Base-by-base conservation (phyloP, 2,329 filamentous ascomycete genomes). In the Penicillium occitanis region DNA sequence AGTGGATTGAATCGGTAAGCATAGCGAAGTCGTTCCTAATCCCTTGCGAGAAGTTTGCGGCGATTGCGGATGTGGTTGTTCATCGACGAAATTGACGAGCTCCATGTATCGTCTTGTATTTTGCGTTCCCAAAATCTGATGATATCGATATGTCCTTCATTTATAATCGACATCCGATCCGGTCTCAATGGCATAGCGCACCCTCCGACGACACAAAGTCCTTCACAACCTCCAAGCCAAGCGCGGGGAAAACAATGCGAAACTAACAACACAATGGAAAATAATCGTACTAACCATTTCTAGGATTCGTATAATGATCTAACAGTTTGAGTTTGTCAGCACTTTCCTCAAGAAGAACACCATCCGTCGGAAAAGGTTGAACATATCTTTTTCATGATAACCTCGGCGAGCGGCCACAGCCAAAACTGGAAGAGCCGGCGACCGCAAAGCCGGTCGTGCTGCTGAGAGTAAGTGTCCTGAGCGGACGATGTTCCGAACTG, bases 221-320 rank as follows among this genome's bases (percentile, higher is more conserved):
- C 53, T 25, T 57, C 53, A 22, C 33, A 57, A 8, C 30, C 17
- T 25, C 30, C 53, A 5, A 14, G 5, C 53, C 53, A 3, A 40
- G n/a, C 30, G 33, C 33, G 33, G 53, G 53, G 57, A n/a, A 25
- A 30, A 33, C 19, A 42, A n/a, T 28, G 25, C 37, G n/a, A 44
- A 35, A 46, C 10, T 8, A 11, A 55, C 2, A 37, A 6, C 48
- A 60, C 25, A 37, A 61, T 28, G 17, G 19, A 44, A 48, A 51
- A 14, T 3, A 44, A 30, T 37, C 25, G 46, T 42, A 63, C 65
- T 63, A 58, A 66, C 65, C 90, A 82, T 93, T 93, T 70, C 91
- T 87, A 33, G 91, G 91, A 72, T 86, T 86, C 78, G 87, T 91
- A 82, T 94, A 94, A 81, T 94, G 92, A 78, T 96, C 92, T 70